phyloP scores from a whole-genome alignment of 768 basidiomycete species.

The Suillus americanus region DNA sequence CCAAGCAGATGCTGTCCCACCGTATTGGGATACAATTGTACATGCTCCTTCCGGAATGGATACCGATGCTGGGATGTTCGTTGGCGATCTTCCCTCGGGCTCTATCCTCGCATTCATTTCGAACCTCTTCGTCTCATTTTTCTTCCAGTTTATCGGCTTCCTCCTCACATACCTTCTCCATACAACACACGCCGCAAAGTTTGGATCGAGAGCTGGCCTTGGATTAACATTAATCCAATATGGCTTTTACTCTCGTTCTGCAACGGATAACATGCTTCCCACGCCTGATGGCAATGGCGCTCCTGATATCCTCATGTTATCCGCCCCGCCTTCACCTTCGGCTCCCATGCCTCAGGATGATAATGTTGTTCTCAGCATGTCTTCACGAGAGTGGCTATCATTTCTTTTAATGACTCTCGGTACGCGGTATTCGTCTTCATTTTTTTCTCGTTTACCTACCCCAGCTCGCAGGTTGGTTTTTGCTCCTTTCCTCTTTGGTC shows the following conservation, averaged over 20 bases:
- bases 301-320: conserved; percentile 20
- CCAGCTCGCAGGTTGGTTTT: conserved; percentile 74
- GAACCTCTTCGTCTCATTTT: conserved; percentile 85
- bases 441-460: conserved; percentile 5
- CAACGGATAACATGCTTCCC: conserved; percentile 29
- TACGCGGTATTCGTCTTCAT: conserved; percentile 19
- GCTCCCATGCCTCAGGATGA: conserved; percentile 12
- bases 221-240: conserved; percentile 94
- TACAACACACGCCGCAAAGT: conserved; percentile 90
- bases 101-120: conserved; percentile 69
- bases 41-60: conserved; percentile 67
- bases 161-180: conserved; percentile 90
- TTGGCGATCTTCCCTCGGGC: conserved; percentile 90
- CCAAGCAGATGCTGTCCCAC: conserved; percentile 85
- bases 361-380: conserved; percentile 30
- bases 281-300: conserved; percentile 17
- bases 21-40: conserved; percentile 97
- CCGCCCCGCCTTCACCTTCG: conserved; percentile 25
- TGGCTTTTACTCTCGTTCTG: conserved; percentile 69
- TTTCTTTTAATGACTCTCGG: conserved; percentile 91
- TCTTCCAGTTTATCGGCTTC: conserved; percentile 97
- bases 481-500: conserved; percentile 79
- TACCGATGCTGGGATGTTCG: conserved; percentile 66
- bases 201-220: conserved; percentile 92
- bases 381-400: conserved; percentile 84